Percentiles rank a stretch among this genome's conserved stretches.
Evolutionary conservation across 768 basidiomycete genomes (phyloP).

Genomic region (Pisolithus microcarpus): DNA sequence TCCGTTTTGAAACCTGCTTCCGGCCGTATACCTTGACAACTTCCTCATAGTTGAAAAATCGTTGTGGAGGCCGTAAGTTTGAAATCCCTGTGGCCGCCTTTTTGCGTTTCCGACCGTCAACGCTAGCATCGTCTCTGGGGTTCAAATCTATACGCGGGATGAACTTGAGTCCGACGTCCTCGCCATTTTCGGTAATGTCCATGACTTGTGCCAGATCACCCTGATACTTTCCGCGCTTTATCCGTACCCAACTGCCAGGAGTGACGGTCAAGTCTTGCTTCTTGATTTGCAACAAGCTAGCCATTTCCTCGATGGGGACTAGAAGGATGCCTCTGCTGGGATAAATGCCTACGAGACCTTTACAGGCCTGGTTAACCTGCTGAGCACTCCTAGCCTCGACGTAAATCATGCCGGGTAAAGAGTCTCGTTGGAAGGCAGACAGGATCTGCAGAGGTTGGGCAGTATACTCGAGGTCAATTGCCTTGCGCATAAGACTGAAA

Average conservation of each 20-base stretch:
- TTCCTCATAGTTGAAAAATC: slow-evolving; percentile 92
- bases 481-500: slow-evolving; percentile 91
- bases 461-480: slow-evolving; percentile 75
- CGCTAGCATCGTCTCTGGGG: slow-evolving; percentile 70
- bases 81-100: slow-evolving; percentile 45
- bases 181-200: slow-evolving; percentile 88
- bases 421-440: slow-evolving; percentile 94
- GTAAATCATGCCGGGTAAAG: slow-evolving; percentile 92
- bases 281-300: slow-evolving; percentile 90
- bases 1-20: slow-evolving; percentile 66
- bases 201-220: slow-evolving; percentile 95
- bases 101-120: slow-evolving; percentile 72
- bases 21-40: slow-evolving; percentile 80
- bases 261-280: slow-evolving; percentile 83
- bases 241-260: slow-evolving; percentile 90
- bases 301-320: slow-evolving; percentile 98
- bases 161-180: slow-evolving; percentile 88
- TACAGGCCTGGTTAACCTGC: slow-evolving; percentile 77
- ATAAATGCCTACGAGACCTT: slow-evolving; percentile 91
- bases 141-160: slow-evolving; percentile 97
- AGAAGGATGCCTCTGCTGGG: slow-evolving; percentile 72
- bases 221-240: slow-evolving; percentile 87
- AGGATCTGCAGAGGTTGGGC: slow-evolving; percentile 77
- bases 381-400: slow-evolving; percentile 88
- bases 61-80: slow-evolving; percentile 79